phyloP scores from a whole-genome alignment of 306 rosid genomes.

The Spatholobus suberectus region DNA sequence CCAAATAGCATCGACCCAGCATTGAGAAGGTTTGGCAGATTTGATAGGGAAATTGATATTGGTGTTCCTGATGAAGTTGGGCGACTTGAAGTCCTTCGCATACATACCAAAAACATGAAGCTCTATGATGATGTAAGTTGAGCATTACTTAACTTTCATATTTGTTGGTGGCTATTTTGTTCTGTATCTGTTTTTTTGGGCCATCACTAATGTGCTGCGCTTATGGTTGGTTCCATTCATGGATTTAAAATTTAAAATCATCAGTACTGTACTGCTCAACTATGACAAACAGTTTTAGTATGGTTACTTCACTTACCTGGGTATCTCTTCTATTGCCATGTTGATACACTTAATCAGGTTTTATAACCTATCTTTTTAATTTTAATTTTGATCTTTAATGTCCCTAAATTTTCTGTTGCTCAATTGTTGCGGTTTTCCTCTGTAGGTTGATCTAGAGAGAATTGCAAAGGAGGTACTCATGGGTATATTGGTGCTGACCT shows the following conservation, averaged over 20 bases:
- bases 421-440: neutral
- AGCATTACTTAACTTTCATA: neutral
- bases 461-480: conserved; percentile 67
- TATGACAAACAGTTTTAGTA: too few relatives aligned
- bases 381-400: neutral
- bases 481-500: conserved; percentile 80
- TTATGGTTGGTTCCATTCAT: conserved; percentile 9
- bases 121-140: conserved; percentile 69
- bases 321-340: neutral
- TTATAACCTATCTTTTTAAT: conserved; percentile 16
- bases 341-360: neutral
- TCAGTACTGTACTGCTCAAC: neutral
- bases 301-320: too few relatives aligned
- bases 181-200: neutral
- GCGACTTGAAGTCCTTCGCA: conserved; percentile 74
- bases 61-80: conserved; percentile 80
- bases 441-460: conserved; percentile 67
- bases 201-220: neutral
- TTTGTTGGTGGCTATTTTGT: neutral
- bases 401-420: neutral
- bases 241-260: neutral
- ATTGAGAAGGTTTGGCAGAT: conserved; percentile 74
- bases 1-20: conserved; percentile 77
- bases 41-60: conserved; percentile 75
- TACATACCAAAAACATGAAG: conserved; percentile 79